phyloP scores from a whole-genome alignment of 2,329 filamentous ascomycete species.

The Aschersonia sp. region DNA sequence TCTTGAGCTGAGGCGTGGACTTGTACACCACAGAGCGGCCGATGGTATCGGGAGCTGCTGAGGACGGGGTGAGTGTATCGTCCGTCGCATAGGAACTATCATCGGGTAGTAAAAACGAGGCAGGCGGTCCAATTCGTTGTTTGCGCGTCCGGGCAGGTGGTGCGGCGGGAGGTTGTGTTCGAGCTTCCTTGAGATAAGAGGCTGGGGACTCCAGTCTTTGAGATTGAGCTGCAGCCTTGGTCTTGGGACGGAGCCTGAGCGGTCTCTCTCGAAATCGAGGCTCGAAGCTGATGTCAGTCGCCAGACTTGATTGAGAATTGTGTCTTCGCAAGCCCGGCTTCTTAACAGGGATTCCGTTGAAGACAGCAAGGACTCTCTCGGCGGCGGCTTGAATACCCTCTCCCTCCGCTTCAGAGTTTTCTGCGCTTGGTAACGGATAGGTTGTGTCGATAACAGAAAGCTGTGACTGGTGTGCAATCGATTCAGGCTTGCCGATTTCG shows the following conservation, averaged over 20 bases:
- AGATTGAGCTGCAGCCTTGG: conserved; percentile 3
- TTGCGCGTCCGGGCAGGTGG: conserved; percentile 4
- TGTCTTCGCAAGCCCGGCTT: conserved; percentile 5
- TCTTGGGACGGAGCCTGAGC: conserved; percentile 12
- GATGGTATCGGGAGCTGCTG: neutral
- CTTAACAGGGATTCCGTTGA: conserved; percentile 7
- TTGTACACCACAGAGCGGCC: conserved; percentile 4
- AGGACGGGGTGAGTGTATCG: neutral
- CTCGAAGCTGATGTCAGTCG: conserved; percentile 12
- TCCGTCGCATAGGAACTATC: neutral
- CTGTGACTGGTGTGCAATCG: neutral
- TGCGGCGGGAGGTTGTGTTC: conserved; percentile 6
- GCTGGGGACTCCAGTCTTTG: conserved; percentile 2
- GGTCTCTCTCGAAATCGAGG: conserved; percentile 24
- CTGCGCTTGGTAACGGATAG: conserved; percentile 1
- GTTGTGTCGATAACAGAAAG: neutral
- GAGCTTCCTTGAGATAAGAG: conserved; percentile 9
- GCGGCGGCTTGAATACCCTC: conserved; percentile 7
- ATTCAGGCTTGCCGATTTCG: neutral
- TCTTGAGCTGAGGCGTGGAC: conserved; percentile 3
- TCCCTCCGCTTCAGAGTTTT: conserved; percentile 4
- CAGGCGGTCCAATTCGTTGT: conserved; percentile 9
- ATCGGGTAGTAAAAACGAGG: conserved; percentile 5
- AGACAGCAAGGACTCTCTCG: conserved; percentile 7
- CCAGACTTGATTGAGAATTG: conserved; percentile 6